A percentile compares a stretch with the other conserved stretches of the same genome.
phyloP scores from a whole-genome alignment of 495 filamentous ascomycete species.

The Viridothelium virens region DNA sequence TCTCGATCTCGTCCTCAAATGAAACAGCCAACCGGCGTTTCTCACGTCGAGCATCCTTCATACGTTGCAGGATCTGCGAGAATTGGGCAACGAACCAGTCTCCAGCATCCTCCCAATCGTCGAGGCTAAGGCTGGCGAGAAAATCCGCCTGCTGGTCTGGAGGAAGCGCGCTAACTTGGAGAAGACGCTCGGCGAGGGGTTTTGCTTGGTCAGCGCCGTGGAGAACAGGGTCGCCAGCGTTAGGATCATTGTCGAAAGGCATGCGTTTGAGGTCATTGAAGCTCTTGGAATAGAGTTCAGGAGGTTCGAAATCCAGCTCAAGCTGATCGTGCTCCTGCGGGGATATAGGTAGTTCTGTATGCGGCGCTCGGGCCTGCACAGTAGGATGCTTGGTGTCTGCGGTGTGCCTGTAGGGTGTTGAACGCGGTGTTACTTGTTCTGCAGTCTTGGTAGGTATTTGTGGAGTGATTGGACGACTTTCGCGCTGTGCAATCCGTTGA shows the following conservation, averaged over 20 bases:
- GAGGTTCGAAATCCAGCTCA: conserved; percentile 18
- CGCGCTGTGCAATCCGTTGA: not conserved
- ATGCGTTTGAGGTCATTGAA: conserved; percentile 48
- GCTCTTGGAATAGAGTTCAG: conserved; percentile 15
- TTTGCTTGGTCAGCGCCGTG: conserved; percentile 27
- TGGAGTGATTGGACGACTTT: not conserved
- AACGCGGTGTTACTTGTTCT: not conserved
- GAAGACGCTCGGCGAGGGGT: conserved; percentile 28
- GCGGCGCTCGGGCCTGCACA: not conserved
- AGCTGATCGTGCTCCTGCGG: not conserved
- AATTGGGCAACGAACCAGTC: conserved; percentile 73
- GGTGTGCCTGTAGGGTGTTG: not conserved
- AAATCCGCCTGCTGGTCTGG: conserved; percentile 50
- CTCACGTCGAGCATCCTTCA: conserved; percentile 55
- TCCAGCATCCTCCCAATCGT: conserved; percentile 76
- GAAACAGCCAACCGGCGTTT: conserved; percentile 56
- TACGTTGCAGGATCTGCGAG: conserved; percentile 50
- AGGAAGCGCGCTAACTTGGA: conserved; percentile 30
- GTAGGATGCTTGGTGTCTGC: not conserved
- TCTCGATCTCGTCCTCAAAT: conserved; percentile 62
- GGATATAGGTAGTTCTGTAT: not conserved
- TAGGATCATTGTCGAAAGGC: conserved; percentile 49
- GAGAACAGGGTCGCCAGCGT: conserved; percentile 17
- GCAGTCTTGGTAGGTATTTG: not conserved
- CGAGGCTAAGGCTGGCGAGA: conserved; percentile 54